These are phyloP conservation scores for Penicillium sp. DNA, from an alignment of 2,329 filamentous ascomycete genomes.

Conservation along the genomic window DNA sequence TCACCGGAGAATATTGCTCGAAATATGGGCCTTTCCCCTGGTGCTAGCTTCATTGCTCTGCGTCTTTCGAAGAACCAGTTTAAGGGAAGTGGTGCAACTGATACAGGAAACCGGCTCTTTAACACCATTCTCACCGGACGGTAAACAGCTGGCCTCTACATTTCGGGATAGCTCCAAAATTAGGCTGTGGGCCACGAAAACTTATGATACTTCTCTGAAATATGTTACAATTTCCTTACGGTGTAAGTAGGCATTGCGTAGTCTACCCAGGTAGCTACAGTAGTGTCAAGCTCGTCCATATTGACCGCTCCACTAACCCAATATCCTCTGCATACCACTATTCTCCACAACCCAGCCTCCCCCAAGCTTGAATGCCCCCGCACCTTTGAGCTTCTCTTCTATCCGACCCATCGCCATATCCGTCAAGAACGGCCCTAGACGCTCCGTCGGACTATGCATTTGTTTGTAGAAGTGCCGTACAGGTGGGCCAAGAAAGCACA, in stretches of 20 bases:
- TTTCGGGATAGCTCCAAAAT: no score
- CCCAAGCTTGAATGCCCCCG: conserved; percentile 13
- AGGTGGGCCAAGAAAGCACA: conserved; percentile 18
- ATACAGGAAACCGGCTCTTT: conserved; percentile 47
- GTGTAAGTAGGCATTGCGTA: no score
- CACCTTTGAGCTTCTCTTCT: conserved; percentile 12
- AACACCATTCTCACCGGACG: no score
- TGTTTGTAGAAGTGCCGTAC: conserved; percentile 19
- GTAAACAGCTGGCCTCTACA: no score
- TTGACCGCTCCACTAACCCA: conserved; percentile 14
- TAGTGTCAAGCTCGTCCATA: no score
- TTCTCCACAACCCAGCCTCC: conserved; percentile 17
- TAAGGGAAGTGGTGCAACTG: conserved; percentile 51
- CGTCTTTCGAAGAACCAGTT: conserved; percentile 58
- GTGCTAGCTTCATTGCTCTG: conserved; percentile 51
- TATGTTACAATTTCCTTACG: no score
- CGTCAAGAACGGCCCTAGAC: conserved; percentile 49
- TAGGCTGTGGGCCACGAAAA: no score
- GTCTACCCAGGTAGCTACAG: no score
- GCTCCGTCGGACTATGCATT: conserved; percentile 44
- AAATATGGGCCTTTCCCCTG: conserved; percentile 21
- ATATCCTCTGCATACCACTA: conserved; percentile 15
- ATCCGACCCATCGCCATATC: conserved; percentile 42
- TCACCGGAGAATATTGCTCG: conserved; percentile 12
- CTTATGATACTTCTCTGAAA: no score